phyloP scores from a whole-genome alignment of 345 rosid species.

The Sisymbrium altissimum region DNA sequence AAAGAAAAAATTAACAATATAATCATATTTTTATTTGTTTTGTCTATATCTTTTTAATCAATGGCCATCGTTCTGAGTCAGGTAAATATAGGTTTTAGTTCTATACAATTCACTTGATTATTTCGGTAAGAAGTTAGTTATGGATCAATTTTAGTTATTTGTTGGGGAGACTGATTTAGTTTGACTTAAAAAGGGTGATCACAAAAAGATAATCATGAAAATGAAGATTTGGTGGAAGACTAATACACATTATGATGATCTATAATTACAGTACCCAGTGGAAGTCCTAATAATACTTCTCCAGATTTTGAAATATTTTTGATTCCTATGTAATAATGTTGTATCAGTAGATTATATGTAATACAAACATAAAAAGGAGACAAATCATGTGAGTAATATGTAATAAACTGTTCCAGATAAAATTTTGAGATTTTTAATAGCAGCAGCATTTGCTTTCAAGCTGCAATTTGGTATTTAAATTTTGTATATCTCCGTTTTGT shows the following conservation, averaged over 20 bases:
- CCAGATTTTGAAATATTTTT: neutral
- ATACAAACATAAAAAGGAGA: neutral
- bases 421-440: neutral
- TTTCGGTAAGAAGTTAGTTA: conserved; percentile 15
- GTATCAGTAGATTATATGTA: neutral
- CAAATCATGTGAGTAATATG: neutral
- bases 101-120: neutral
- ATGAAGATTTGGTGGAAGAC: conserved; percentile 22
- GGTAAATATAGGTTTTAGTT: neutral
- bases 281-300: conserved; percentile 4
- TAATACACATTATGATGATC: conserved; percentile 16
- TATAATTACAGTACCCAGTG: conserved; percentile 14
- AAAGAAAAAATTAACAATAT: too few relatives aligned
- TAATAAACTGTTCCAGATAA: neutral
- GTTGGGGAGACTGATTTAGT: neutral
- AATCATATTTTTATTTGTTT: too few relatives aligned
- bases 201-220: conserved; percentile 13
- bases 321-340: neutral
- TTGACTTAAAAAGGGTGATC: conserved; percentile 1
- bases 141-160: neutral
- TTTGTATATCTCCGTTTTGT: neutral
- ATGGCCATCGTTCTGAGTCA: too few relatives aligned
- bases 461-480: neutral
- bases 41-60: too few relatives aligned
- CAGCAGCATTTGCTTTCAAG: conserved; percentile 12